Conservation (phyloP, 1,284 basidiomycete species). For the Xerocomus amazonicus region DNA sequence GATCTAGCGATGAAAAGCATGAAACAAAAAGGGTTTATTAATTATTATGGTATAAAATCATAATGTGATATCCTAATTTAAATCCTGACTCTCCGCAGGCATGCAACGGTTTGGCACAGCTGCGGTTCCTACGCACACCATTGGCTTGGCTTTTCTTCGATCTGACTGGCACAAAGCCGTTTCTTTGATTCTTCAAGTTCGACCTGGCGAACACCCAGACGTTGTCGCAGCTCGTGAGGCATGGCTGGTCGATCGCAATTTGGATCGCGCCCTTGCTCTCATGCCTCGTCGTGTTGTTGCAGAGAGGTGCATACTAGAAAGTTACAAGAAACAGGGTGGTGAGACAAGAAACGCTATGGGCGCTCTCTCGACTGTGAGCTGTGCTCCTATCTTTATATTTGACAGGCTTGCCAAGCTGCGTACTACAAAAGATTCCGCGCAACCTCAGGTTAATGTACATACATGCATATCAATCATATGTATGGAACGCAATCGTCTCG, state of each 20-base stretch:
- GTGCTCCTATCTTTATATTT: conserved; percentile 1
- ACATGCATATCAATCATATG: conserved; percentile 97
- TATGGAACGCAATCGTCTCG: conserved; percentile 96
- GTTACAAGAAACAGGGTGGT: conserved; percentile 77
- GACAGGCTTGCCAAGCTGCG: neutral
- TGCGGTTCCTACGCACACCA: conserved; percentile 90
- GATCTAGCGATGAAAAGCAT: conserved; percentile 79
- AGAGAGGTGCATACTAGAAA: conserved; percentile 88
- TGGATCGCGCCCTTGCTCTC: conserved; percentile 72
- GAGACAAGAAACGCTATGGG: conserved; percentile 82
- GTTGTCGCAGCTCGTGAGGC: conserved; percentile 75
- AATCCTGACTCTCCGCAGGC: conserved; percentile 44
- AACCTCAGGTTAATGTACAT: conserved; percentile 97
- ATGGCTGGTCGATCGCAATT: conserved; percentile 77
- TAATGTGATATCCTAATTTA: neutral
- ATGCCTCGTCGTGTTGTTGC: conserved; percentile 91
- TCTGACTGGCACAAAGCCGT: conserved; percentile 88
- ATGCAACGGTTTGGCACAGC: conserved; percentile 99
- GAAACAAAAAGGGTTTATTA: conserved; percentile 89
- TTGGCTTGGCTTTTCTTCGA: conserved; percentile 86
- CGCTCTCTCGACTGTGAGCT: conserved; percentile 75
- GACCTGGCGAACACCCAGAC: conserved; percentile 89
- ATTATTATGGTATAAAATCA: conserved; percentile 80
- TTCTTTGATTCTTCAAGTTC: conserved; percentile 74
- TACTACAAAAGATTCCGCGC: conserved; percentile 73